A percentile compares a stretch with the other conserved stretches of the same genome.
Conservation (phyloP, 2,329 filamentous ascomycete species). For the Monosporascus sp. region DNA sequence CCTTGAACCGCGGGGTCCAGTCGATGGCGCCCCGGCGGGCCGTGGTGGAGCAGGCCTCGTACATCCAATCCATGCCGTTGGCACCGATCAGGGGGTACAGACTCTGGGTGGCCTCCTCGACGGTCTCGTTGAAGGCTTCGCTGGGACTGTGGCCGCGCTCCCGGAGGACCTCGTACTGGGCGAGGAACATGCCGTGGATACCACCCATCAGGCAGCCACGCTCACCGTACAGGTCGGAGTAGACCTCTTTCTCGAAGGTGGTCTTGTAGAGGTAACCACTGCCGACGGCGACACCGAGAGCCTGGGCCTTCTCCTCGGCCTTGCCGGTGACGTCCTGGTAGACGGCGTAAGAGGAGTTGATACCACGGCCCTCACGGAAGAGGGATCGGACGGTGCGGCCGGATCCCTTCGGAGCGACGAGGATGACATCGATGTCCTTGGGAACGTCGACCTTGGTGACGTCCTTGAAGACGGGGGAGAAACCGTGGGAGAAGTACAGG, state of each 20-base stretch:
- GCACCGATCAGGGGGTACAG: slow-evolving; percentile 96
- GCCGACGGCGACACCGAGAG: slow-evolving; percentile 93
- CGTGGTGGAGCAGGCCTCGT: slow-evolving; percentile 97
- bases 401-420: slow-evolving; percentile 98
- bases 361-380: slow-evolving; percentile 98
- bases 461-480: slow-evolving; percentile 99
- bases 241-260: slow-evolving; percentile 99
- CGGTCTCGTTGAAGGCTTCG: slow-evolving; percentile 99
- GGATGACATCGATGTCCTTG: slow-evolving; percentile 95
- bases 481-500: slow-evolving; percentile 99
- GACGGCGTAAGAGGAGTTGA: slow-evolving; percentile 98
- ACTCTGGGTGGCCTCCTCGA: slow-evolving; percentile 97
- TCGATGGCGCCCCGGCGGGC: slow-evolving; percentile 97
- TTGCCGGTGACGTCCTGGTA: slow-evolving; percentile 98
- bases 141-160: slow-evolving; percentile 96
- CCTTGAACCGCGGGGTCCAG: slow-evolving; percentile 97
- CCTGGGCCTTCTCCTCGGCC: slow-evolving; percentile 95
- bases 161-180: slow-evolving; percentile 99
- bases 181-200: slow-evolving; percentile 99
- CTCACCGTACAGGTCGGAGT: slow-evolving; percentile 99
- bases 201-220: slow-evolving; percentile 99
- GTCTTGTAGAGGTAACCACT: slow-evolving; percentile 99
- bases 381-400: slow-evolving; percentile 97
- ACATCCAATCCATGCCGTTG: slow-evolving; percentile 99
- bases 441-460: slow-evolving; percentile 98